Evolutionary conservation across 2,329 filamentous ascomycete genomes (phyloP).

Genomic region (Emydomyces testavorans): DNA sequence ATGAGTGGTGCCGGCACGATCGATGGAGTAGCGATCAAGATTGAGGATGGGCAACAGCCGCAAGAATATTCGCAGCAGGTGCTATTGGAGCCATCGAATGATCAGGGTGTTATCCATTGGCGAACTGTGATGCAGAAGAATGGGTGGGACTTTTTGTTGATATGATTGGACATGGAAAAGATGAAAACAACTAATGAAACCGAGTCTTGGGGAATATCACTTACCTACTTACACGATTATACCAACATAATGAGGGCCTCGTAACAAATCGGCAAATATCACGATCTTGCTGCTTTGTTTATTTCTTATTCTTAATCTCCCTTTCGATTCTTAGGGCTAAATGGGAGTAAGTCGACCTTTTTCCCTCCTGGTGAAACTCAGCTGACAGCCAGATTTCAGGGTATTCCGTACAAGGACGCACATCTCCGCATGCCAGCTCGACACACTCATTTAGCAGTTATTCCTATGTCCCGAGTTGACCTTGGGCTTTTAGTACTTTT

Average conservation of each 20-base stretch:
- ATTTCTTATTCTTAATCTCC: background rate
- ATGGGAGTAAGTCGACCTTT: too few species aligned
- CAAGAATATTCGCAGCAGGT: background rate
- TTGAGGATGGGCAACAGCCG: background rate
- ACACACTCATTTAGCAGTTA: background rate
- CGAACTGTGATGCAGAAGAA: conserved; percentile 82
- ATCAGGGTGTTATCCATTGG: conserved; percentile 56
- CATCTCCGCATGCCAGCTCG: background rate
- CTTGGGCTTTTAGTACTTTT: background rate
- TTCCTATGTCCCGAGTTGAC: background rate
- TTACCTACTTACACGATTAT: background rate
- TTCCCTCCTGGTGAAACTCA: too few species aligned
- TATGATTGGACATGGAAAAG: conserved; percentile 40
- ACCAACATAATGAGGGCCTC: background rate
- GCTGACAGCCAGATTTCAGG: too few species aligned
- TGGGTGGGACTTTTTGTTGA: conserved; percentile 81
- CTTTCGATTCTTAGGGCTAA: background rate
- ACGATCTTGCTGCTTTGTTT: background rate
- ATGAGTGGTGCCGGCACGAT: conserved; percentile 17
- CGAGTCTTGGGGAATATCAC: background rate
- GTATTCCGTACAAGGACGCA: background rate
- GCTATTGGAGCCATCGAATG: background rate
- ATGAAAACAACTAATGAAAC: background rate
- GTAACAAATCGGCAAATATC: background rate
- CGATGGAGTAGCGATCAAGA: background rate